A percentile compares a stretch with the other conserved stretches of the same genome.
Conservation (phyloP, 169 alveolate genomes). For the Cryptosporidium baileyi region DNA sequence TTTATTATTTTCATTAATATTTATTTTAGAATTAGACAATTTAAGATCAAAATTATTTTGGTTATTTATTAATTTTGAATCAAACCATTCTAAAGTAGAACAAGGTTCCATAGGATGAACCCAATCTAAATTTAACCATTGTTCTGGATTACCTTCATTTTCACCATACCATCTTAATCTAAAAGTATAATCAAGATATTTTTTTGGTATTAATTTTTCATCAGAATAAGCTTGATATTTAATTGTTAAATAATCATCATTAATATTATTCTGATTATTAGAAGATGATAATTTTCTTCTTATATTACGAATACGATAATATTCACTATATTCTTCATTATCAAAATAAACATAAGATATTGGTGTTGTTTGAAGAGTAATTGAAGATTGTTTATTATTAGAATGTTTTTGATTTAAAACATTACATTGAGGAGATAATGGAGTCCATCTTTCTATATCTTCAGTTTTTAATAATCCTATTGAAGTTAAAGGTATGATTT, state of each 20-base stretch:
- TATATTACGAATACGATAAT: conserved; percentile 29
- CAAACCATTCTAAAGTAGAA: conserved; percentile 36
- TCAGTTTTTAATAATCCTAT: conserved; percentile 23
- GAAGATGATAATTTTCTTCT: not conserved
- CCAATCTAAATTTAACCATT: conserved; percentile 65
- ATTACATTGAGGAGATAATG: conserved; percentile 16
- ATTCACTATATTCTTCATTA: conserved; percentile 42
- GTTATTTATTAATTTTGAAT: not conserved
- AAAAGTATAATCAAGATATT: conserved; percentile 13
- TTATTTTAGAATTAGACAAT: not conserved
- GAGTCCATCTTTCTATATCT: not conserved
- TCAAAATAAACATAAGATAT: conserved; percentile 60
- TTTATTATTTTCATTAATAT: not conserved
- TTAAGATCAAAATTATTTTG: not conserved
- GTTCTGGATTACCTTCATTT: conserved; percentile 68
- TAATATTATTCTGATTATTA: not conserved
- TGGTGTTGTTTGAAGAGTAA: conserved; percentile 48
- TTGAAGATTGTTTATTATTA: not conserved
- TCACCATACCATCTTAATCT: conserved; percentile 70
- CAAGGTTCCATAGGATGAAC: conserved; percentile 64
- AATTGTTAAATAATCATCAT: not conserved
- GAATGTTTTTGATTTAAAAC: not conserved
- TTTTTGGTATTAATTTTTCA: conserved; percentile 9
- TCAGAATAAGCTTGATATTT: conserved; percentile 38
- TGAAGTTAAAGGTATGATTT: conserved; percentile 34